Conservation (phyloP, 2,329 filamentous ascomycete genomes). For the Colletotrichum ledebouriae region DNA sequence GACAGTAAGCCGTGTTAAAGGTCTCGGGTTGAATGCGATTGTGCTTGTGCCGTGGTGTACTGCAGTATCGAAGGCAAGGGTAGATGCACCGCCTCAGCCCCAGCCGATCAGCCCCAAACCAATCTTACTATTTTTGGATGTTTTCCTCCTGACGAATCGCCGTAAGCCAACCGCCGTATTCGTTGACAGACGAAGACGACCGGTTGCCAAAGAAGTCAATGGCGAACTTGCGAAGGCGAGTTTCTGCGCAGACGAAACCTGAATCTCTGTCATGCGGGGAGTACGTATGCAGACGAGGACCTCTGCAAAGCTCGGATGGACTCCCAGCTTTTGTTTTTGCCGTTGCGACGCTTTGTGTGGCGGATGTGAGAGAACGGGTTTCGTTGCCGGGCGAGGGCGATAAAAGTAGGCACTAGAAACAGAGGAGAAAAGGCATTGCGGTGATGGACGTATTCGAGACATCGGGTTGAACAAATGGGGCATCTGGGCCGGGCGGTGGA, state of each 20-base stretch:
- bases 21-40: constrained; percentile 6
- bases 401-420: constrained; percentile 14
- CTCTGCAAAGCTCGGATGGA: constrained; percentile 28
- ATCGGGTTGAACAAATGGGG: constrained; percentile 29
- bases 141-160: constrained; percentile 28
- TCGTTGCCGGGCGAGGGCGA: constrained; percentile 14
- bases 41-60: constrained; percentile 15
- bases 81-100: constrained; percentile 41
- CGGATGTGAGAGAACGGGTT: constrained; percentile 21
- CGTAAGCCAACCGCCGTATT: constrained; percentile 23
- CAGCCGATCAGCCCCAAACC: constrained; percentile 42
- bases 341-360: constrained; percentile 21
- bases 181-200: constrained; percentile 7
- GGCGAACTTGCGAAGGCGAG: neutral
- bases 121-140: constrained; percentile 44
- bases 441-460: constrained; percentile 29
- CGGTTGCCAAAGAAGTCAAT: constrained; percentile 1
- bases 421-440: constrained; percentile 20
- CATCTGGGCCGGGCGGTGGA: constrained; percentile 29
- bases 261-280: neutral
- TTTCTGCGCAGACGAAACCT: neutral
- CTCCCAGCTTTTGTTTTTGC: constrained; percentile 1
- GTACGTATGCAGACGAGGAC: neutral
- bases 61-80: constrained; percentile 22
- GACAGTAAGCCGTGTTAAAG: constrained; percentile 4